A percentile compares a stretch with the other conserved stretches of the same genome.
phyloP scores from a whole-genome alignment of 2,329 filamentous ascomycete species.

The Ophiostoma ulmi region DNA sequence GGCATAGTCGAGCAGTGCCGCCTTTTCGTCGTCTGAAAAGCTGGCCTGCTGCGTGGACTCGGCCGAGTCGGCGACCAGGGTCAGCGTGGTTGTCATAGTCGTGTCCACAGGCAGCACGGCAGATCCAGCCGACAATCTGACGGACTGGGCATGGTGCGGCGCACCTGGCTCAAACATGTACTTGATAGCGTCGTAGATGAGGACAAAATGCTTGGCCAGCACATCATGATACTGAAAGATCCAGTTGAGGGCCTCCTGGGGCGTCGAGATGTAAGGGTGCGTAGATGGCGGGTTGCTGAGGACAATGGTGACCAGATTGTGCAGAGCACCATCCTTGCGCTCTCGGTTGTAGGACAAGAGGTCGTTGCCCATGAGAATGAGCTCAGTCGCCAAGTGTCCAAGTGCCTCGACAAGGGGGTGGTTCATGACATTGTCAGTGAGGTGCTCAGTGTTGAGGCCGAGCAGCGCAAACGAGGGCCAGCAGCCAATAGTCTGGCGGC shows the following conservation, averaged over 20 bases:
- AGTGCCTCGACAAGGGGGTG: conserved; percentile 29
- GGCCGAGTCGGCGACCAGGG: background rate
- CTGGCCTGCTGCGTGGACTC: background rate
- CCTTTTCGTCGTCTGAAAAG: background rate
- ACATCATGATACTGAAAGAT: conserved; percentile 19
- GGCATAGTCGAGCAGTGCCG: conserved; percentile 17
- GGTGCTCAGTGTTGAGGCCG: background rate
- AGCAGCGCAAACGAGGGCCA: conserved; percentile 29
- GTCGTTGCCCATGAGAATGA: conserved; percentile 33
- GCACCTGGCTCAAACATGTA: background rate
- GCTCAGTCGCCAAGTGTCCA: conserved; percentile 27
- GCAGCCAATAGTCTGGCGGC: conserved; percentile 30
- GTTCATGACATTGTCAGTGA: conserved; percentile 28
- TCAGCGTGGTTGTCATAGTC: background rate
- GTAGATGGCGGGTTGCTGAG: background rate
- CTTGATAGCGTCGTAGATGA: conserved; percentile 17
- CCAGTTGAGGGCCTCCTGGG: conserved; percentile 27
- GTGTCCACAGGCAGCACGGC: background rate
- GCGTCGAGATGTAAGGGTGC: conserved; percentile 25
- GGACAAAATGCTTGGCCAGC: conserved; percentile 24
- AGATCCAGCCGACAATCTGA: background rate
- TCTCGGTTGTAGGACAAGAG: conserved; percentile 34
- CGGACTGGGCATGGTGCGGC: background rate
- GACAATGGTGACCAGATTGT: conserved; percentile 33
- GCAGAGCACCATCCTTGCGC: conserved; percentile 31